phyloP scores from a whole-genome alignment of 208 protist species.

The Leishmania tarentolae region DNA sequence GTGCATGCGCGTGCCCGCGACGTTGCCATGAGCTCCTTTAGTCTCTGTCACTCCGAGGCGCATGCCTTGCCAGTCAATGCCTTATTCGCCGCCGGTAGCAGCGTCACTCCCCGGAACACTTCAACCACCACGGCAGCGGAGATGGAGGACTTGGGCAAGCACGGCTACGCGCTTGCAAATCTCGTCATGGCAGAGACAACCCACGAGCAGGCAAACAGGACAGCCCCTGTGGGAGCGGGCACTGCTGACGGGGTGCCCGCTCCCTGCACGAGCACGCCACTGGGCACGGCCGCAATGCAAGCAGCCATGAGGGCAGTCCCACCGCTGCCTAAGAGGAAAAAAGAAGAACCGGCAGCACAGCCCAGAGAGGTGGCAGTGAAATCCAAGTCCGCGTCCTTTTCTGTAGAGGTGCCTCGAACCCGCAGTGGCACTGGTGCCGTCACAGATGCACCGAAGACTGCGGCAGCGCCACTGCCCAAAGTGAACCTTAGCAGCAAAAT shows the following conservation, averaged over 20 bases:
- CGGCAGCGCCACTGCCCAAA: not conserved
- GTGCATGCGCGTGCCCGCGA: not conserved
- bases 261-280: not conserved
- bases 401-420: no score
- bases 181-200: conserved; percentile 7
- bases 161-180: not conserved
- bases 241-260: not conserved
- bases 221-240: not conserved
- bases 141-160: conserved; percentile 8
- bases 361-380: no score
- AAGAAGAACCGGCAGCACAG: not conserved
- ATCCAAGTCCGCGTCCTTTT: not conserved
- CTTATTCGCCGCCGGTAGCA: not conserved
- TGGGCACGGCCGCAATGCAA: not conserved
- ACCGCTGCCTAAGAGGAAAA: not conserved
- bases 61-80: not conserved
- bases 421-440: not conserved
- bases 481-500: not conserved
- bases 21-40: conserved; percentile 12
- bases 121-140: not conserved
- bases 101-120: not conserved
- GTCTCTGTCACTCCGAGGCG: not conserved
- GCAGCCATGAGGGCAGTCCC: not conserved
- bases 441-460: not conserved
- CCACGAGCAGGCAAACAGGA: not conserved